phyloP scores from a whole-genome alignment of 192 early-diverging fungal species.

The Mortierella claussenii region DNA sequence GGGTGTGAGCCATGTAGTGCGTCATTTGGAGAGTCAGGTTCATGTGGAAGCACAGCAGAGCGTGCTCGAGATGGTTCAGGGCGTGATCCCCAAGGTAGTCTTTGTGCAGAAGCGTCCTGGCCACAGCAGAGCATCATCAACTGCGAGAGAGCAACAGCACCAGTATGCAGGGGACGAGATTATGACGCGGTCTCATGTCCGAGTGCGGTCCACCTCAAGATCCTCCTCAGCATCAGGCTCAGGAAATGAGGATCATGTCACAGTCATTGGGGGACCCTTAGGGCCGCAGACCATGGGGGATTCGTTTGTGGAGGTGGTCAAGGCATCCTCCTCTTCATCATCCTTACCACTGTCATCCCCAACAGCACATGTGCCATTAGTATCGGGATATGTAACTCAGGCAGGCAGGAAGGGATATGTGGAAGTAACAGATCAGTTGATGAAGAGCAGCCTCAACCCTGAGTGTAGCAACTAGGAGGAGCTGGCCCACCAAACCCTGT shows the following conservation, averaged over 20 bases:
- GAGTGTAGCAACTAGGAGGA: constrained; percentile 19
- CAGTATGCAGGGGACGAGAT: constrained; percentile 10
- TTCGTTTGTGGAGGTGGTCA: constrained; percentile 49
- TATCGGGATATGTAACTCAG: constrained; percentile 49
- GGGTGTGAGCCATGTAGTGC: constrained; percentile 75
- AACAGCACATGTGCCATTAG: constrained; percentile 10
- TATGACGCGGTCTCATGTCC: constrained; percentile 43
- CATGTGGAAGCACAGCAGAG: constrained; percentile 71
- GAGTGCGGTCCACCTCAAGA: constrained; percentile 25
- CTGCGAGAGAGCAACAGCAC: not conserved
- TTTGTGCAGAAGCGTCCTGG: constrained; percentile 46
- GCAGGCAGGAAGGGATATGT: constrained; percentile 51
- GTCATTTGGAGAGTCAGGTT: constrained; percentile 70
- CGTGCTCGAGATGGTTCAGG: constrained; percentile 52
- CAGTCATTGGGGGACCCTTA: not conserved
- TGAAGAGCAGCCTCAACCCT: constrained; percentile 31
- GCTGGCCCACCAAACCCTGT: no score
- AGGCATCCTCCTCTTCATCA: not conserved
- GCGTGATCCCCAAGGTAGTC: constrained; percentile 49
- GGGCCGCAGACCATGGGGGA: constrained; percentile 24
- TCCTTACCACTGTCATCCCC: not conserved
- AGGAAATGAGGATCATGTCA: constrained; percentile 10
- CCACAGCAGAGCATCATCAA: constrained; percentile 26
- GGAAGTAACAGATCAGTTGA: constrained; percentile 42
- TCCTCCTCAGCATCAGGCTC: constrained; percentile 28